Evolutionary conservation across 164 flowering plant genomes (phyloP), one percentile per base, ranked within the genome.

Genomic region (Aristolochia contorta): DNA sequence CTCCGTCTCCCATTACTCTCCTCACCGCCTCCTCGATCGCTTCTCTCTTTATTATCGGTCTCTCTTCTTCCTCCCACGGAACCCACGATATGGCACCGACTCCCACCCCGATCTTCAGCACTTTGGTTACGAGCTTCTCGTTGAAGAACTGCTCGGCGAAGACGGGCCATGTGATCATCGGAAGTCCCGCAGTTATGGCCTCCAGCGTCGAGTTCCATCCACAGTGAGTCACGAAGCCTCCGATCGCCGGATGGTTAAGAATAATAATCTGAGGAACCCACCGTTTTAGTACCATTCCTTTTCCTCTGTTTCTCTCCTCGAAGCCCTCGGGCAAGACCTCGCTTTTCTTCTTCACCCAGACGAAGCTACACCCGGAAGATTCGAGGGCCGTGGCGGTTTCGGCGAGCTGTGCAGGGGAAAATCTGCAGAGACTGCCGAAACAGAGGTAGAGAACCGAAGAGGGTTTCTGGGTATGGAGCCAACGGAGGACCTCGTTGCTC

Each of bases 251-350:
- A 63, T 83, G 89, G 1, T 80, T 71, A 37, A 86, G 67, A 1
- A 86, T 82, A 15, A 81, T 59, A 9, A 81, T 70, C 47, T 86
- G 89, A 0, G 93, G 93, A 0, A 87, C 85, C 89, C 93, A 86
- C 7, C 87, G 89, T 23, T 52, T 68, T 27, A 86, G 73, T 32
- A 86, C 3, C 4, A 86, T 57, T 0, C 89, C 87, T 20, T 72
- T 19, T 77, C 32, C 47, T 71, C 75, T 12, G 48, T 18, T 8
- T 16, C 23, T 60, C 33, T 66, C 32, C 68, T 71, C 37, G 47
- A 65, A 58, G 19, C 68, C 63, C 4, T 37, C 45, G 2, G 63
- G 63, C 59, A 63, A 12, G 52, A 19, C 45, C 21, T 55, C 25
- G 16, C 56, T 33, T 3, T 19, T 51, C 24, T 57, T 32, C 37